Conservation (phyloP, 192 early-diverging fungal species). For the Coemansia asiatica region DNA sequence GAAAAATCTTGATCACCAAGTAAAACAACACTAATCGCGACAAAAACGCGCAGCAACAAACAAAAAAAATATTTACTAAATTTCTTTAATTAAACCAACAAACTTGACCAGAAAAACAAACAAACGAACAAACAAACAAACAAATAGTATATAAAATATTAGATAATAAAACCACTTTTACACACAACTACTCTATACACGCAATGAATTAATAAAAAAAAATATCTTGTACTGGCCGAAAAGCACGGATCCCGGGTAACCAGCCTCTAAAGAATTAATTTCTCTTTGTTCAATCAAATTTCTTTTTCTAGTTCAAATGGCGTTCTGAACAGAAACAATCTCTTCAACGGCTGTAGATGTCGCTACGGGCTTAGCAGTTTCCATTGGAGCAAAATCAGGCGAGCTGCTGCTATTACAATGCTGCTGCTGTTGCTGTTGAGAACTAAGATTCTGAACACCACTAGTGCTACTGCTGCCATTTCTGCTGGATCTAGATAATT, state of each 20-base stretch:
- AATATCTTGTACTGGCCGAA: too few species aligned
- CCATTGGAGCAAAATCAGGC: constrained; percentile 18
- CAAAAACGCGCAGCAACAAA: not conserved
- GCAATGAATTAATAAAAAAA: not conserved
- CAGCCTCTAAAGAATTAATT: too few species aligned
- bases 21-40: not conserved
- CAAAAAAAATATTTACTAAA: too few species aligned
- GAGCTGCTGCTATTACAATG: constrained; percentile 12
- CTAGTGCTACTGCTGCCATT: constrained; percentile 30
- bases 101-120: not conserved
- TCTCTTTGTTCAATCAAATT: too few species aligned
- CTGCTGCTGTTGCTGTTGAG: not conserved
- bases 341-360: constrained; percentile 17
- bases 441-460: not conserved
- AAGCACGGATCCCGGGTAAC: too few species aligned
- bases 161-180: not conserved
- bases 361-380: not conserved
- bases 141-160: not conserved
- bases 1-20: too few species aligned
- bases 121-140: not conserved
- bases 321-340: constrained; percentile 15
- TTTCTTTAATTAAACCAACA: too few species aligned
- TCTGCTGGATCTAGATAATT: constrained; percentile 43
- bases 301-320: too few species aligned
- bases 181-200: not conserved